These are phyloP conservation scores for Meyerozyma smithsonii DNA, from an alignment of 1,139 yeast species.

Conservation along the genomic window DNA sequence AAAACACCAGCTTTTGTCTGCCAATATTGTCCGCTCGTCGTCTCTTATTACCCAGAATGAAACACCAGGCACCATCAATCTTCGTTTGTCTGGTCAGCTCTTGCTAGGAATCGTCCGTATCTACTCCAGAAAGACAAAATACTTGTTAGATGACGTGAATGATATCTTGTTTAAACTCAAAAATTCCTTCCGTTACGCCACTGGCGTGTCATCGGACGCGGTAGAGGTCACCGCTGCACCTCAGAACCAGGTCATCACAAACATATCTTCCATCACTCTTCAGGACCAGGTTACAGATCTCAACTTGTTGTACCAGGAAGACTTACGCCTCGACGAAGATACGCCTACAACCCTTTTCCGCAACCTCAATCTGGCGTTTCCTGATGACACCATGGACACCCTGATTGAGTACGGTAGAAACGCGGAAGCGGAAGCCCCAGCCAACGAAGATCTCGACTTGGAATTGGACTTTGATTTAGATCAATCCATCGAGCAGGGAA, in stretches of 20 bases:
- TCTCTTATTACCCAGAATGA: constrained; percentile 38
- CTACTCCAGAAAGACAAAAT: constrained; percentile 81
- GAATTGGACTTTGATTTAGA: constrained; percentile 40
- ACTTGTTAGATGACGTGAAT: constrained; percentile 77
- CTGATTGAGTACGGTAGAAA: constrained; percentile 59
- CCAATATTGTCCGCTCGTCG: constrained; percentile 69
- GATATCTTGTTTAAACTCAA: constrained; percentile 73
- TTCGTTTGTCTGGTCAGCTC: constrained; percentile 83
- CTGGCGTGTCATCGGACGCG: constrained; percentile 21
- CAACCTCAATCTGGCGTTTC: constrained; percentile 3
- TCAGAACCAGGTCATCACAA: constrained; percentile 46
- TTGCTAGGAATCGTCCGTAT: constrained; percentile 86
- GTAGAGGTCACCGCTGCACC: constrained; percentile 31
- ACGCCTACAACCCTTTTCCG: constrained; percentile 3
- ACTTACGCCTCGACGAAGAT: constrained; percentile 52
- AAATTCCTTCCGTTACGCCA: constrained; percentile 56
- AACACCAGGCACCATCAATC: constrained; percentile 47
- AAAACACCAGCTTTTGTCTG: constrained; percentile 67
- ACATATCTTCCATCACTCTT: constrained; percentile 54
- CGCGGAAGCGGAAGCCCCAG: constrained; percentile 12
- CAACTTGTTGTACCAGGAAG: constrained; percentile 66
- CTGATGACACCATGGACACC: constrained; percentile 3
- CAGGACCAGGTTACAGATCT: constrained; percentile 77
- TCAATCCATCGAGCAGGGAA: constrained; percentile 45
- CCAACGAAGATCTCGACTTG: constrained; percentile 25